These are phyloP conservation scores for Mrakia hoshinonis DNA, from an alignment of 768 basidiomycete genomes.

Conservation along the genomic window DNA sequence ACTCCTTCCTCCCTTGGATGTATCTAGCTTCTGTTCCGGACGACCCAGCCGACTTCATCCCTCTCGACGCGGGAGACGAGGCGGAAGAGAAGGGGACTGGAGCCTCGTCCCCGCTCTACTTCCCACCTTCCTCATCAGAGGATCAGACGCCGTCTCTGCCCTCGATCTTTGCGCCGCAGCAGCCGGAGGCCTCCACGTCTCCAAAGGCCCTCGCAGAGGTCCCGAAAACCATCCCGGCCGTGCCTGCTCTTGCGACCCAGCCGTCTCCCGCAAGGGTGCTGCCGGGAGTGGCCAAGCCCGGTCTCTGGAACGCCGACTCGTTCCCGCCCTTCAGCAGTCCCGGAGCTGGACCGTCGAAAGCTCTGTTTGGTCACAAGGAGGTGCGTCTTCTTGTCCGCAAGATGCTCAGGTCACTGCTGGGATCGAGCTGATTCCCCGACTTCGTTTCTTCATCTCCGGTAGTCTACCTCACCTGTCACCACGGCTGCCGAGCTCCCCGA, in stretches of 20 bases:
- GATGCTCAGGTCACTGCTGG: background rate
- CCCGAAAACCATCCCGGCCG: background rate
- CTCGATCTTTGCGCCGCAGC: background rate
- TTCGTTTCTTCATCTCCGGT: too few relatives aligned
- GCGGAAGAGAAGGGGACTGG: background rate
- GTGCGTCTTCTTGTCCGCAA: too few relatives aligned
- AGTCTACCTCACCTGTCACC: too few relatives aligned
- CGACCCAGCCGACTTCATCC: background rate
- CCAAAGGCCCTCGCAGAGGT: too few relatives aligned
- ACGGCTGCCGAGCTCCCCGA: background rate
- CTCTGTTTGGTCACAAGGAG: background rate
- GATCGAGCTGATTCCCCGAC: background rate
- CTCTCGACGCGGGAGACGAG: background rate
- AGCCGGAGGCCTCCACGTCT: background rate
- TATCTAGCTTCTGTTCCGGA: background rate
- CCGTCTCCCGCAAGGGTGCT: background rate
- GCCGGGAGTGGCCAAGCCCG: background rate
- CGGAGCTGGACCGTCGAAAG: background rate
- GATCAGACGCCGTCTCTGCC: background rate
- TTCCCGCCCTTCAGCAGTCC: slow-evolving; percentile 6
- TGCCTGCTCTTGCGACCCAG: background rate
- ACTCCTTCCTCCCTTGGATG: background rate
- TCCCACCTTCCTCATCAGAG: background rate
- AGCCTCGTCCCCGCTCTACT: slow-evolving; percentile 4
- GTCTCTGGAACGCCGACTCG: background rate